Percentiles rank a stretch among this genome's conserved stretches.
Evolutionary conservation across 768 basidiomycete species (phyloP).

Genomic region (Mycena galopus): DNA sequence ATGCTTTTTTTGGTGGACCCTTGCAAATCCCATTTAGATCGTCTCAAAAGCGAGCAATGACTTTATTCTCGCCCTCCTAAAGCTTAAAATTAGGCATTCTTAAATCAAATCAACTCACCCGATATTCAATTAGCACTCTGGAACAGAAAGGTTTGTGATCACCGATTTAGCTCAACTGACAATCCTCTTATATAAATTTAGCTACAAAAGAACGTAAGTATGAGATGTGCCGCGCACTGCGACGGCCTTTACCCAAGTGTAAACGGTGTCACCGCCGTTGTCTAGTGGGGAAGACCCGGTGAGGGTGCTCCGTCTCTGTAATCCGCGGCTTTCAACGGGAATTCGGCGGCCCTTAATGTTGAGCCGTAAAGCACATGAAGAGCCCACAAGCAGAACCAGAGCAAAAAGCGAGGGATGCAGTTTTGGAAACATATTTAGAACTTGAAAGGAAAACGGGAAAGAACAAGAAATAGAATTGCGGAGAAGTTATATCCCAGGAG

Average conservation of each 20-base stretch:
- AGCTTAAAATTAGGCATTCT: too few species aligned
- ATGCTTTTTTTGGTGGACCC: neutral
- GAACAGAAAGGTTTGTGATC: too few species aligned
- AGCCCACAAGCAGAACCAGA: slow-evolving; percentile 56
- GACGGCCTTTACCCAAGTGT: too few species aligned
- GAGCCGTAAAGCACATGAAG: slow-evolving; percentile 49
- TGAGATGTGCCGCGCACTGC: too few species aligned
- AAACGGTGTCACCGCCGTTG: slow-evolving; percentile 78
- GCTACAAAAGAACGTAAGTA: too few species aligned
- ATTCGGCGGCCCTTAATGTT: slow-evolving; percentile 52
- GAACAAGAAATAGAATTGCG: slow-evolving; percentile 31
- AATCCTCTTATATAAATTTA: too few species aligned
- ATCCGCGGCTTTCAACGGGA: slow-evolving; percentile 54
- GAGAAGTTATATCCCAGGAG: slow-evolving; percentile 38
- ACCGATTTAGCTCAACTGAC: too few species aligned
- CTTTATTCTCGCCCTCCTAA: too few species aligned
- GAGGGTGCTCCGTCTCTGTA: slow-evolving; percentile 35
- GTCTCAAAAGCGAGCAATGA: too few species aligned
- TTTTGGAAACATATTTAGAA: slow-evolving; percentile 30
- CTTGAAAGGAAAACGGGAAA: slow-evolving; percentile 40
- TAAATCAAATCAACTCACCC: too few species aligned
- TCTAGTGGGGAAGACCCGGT: slow-evolving; percentile 58
- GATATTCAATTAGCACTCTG: too few species aligned
- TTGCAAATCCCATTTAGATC: too few species aligned
- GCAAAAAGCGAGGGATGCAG: slow-evolving; percentile 57